These are phyloP conservation scores for Solanum virginianum DNA, from an alignment of 257 asterid species.

Conservation along the genomic window DNA sequence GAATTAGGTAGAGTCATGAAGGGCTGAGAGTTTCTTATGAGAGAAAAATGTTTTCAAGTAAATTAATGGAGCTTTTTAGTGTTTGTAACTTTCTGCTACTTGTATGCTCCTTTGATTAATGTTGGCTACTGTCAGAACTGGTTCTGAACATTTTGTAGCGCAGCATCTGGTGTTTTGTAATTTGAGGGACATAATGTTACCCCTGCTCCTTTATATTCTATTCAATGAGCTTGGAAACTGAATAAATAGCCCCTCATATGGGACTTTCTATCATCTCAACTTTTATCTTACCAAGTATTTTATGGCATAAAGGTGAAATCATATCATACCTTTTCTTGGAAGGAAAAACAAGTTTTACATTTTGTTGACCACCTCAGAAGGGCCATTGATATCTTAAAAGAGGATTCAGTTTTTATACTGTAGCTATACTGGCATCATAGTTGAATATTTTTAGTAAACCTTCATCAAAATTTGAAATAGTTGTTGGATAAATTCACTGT, in stretches of 20 bases:
- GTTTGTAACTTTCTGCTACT: neutral
- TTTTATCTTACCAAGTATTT: neutral
- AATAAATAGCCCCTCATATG: neutral
- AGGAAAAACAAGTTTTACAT: neutral
- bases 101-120: neutral
- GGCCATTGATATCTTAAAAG: neutral
- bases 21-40: neutral
- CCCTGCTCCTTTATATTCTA: neutral
- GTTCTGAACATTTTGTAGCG: neutral
- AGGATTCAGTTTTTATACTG: neutral
- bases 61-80: neutral
- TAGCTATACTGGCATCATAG: neutral
- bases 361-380: neutral
- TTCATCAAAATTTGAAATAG: neutral
- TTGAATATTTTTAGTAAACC: neutral
- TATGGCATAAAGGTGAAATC: neutral
- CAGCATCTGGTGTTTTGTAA: neutral
- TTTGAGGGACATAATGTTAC: neutral
- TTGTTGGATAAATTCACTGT: neutral
- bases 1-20: neutral
- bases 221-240: neutral
- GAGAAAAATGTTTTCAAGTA: neutral
- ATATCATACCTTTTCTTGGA: neutral
- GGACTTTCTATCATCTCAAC: neutral
- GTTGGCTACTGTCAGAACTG: neutral